Evolutionary conservation across 768 basidiomycete species (phyloP).

Genomic region (Suillus subluteus): DNA sequence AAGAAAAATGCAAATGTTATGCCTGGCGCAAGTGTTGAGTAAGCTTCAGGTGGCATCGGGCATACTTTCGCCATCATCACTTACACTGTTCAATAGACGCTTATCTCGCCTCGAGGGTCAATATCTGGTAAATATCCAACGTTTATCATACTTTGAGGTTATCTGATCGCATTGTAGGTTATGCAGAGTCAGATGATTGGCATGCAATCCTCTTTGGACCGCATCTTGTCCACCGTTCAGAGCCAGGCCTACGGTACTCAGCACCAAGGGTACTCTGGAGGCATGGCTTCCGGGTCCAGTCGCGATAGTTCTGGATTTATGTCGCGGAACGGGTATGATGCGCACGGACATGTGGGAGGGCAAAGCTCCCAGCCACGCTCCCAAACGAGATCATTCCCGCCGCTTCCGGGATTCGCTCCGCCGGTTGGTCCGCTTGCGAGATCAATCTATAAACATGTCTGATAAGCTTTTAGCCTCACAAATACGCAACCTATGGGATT

Average conservation of each 20-base stretch:
- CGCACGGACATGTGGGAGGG: constrained; percentile 34
- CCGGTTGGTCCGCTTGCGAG: constrained; percentile 55
- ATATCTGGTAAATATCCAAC: constrained; percentile 60
- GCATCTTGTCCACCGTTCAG: constrained; percentile 74
- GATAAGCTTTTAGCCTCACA: constrained; percentile 64
- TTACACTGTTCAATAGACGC: constrained; percentile 52
- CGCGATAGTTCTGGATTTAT: constrained; percentile 34
- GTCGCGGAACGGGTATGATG: constrained; percentile 36
- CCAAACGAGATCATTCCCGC: constrained; percentile 64
- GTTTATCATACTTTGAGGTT: background rate
- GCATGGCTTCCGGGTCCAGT: constrained; percentile 22
- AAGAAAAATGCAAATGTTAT: constrained; percentile 72
- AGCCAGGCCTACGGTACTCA: constrained; percentile 39
- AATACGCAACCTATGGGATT: constrained; percentile 91
- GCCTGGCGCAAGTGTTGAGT: constrained; percentile 76
- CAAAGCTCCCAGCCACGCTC: constrained; percentile 33
- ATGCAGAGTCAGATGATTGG: constrained; percentile 96
- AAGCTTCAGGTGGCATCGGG: constrained; percentile 15
- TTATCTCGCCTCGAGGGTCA: constrained; percentile 85
- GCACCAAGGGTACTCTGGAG: constrained; percentile 22
- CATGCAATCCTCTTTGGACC: constrained; percentile 87
- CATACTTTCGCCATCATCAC: constrained; percentile 14
- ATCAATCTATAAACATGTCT: constrained; percentile 22
- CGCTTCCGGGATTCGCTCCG: constrained; percentile 89
- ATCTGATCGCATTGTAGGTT: constrained; percentile 48